Base-by-base conservation (phyloP, 2,329 filamentous ascomycete species). In the Trichophaea hybrida region DNA sequence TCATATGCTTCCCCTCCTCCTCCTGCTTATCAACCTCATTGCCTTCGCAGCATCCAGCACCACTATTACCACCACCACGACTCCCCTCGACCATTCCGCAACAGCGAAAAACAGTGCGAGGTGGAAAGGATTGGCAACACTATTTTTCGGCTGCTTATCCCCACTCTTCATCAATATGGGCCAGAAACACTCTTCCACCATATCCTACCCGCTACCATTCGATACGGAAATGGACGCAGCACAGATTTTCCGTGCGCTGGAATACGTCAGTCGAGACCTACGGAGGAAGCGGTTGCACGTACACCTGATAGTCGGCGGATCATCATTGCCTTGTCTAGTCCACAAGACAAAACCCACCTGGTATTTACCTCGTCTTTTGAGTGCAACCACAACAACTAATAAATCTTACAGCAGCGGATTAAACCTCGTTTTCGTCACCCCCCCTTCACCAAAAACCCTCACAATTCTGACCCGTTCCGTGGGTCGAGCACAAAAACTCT, bases 241-340 rank as follows among this genome's bases (percentile, higher is more conserved):
- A 12, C 58, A 57, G 2, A 58, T 66, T 33, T n/a, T 56, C 8
- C 44, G 50, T 17, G 64, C 63, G 2, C 57, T 66, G 12, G 64
- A 66, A 43, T 65, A 65, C 43, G 59, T 66, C 52, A 62, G 61
- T 33, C 59, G 63, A 31, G 62, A 65, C 15, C 52, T 66, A 34
- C 59, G 52, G 15, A 34, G 53, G 44, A 61, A 58, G 24, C 57
- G 57, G 12, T 50, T 61, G 12, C 64, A 66, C 43, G 48, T 65
- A 31, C 64, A 63, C 55, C 40, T 66, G 17, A 59, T 66, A 13
- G 54, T 59, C 37, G 61, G 34, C n/a, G 64, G 59, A 44, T 54
- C 56, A 34, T 58, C 61, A 24, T 12, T 50, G 31, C 48, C 61
- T 31, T 65, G 64, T 49, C 57, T 66, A 5, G 43, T 62, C 6